Evolutionary conservation across 768 basidiomycete species (phyloP), one percentile per base, ranked within the genome.

Genomic region (Strobilomyces echinocephalus): DNA sequence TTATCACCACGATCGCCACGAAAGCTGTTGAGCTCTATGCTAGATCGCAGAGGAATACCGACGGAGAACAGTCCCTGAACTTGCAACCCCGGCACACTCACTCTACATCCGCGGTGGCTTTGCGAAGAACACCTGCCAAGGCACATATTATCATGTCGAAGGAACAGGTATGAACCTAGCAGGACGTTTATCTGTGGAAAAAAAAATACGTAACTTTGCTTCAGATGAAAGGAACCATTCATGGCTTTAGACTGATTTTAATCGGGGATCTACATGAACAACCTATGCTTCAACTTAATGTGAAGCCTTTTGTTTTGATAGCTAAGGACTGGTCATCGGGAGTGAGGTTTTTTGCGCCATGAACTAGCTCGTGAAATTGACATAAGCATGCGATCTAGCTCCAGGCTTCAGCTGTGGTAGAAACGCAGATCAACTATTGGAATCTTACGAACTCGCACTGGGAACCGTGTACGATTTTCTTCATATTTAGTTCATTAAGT

Each of bases 371-470:
- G 2, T 41, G 46, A 49, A 45, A 40, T 20, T 59, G 40, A 54
- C 53, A 20, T 12, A 44, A 2, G 21, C 21, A 36, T 3, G 21
- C 20, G 35, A 56, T 31, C 11, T 57, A 97, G 95, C 72, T 98
- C 42, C 86, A 87, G 65, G 89, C 91, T 6, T 84, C 86, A 7
- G 88, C 89, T 1, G 85, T 87, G 0, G 74, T 97, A 63, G 84
- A 86, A 21, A 85, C 84, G 3, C 83, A 86, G 46, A 87, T 97
- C 67, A 92, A 85, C 54, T 99, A 97, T 64, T 99, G 93, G 91
- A 99, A 99, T 69, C 71, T 98, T 46, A 85, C 87, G 21, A 97
- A 97, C 65, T 98, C 97, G 45, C 93, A 98, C 63, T 99, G 97
- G 93, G 97, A 98, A 70, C 95, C 97, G 30, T 68, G 88, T 89